phyloP scores from a whole-genome alignment of 2,329 filamentous ascomycete genomes.

The Fusarium napiforme region DNA sequence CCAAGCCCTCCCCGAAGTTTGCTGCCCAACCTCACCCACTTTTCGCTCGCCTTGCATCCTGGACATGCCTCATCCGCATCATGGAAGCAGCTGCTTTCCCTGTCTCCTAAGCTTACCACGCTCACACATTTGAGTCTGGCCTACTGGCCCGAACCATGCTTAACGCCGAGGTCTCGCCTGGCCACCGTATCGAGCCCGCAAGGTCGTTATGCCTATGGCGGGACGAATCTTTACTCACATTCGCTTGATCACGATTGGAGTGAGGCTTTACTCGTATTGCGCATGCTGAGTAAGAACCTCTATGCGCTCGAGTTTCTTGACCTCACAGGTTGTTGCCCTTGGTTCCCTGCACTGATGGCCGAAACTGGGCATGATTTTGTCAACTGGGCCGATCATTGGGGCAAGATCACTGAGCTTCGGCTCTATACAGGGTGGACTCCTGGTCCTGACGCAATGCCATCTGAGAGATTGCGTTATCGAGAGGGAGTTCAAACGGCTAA shows the following conservation, averaged over 20 bases:
- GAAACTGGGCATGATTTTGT: slow-evolving; percentile 58
- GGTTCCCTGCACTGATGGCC: slow-evolving; percentile 61
- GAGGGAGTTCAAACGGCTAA: slow-evolving; percentile 54
- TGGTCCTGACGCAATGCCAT: slow-evolving; percentile 47
- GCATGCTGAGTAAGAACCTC: slow-evolving; percentile 63
- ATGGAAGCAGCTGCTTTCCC: slow-evolving; percentile 67
- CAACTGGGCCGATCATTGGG: slow-evolving; percentile 66
- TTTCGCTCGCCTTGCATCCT: slow-evolving; percentile 66
- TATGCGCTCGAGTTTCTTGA: slow-evolving; percentile 71
- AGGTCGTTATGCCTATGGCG: slow-evolving; percentile 63
- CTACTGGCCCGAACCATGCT: slow-evolving; percentile 69
- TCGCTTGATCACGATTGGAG: slow-evolving; percentile 68
- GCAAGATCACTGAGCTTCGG: slow-evolving; percentile 60
- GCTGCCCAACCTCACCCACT: slow-evolving; percentile 68
- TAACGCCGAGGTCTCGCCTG: slow-evolving; percentile 65
- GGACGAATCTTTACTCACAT: slow-evolving; percentile 68
- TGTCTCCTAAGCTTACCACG: slow-evolving; percentile 63
- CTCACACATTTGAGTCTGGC: slow-evolving; percentile 71
- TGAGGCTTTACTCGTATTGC: slow-evolving; percentile 66
- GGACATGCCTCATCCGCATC: slow-evolving; percentile 53
- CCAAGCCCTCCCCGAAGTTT: slow-evolving; percentile 52
- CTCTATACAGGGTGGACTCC: slow-evolving; percentile 58
- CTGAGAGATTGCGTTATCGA: slow-evolving; percentile 48
- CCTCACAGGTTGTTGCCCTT: slow-evolving; percentile 67
- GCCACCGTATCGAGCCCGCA: slow-evolving; percentile 59